Percentiles rank a stretch among this genome's conserved stretches.
Conservation (phyloP, 2,329 filamentous ascomycete species). For the Stagonosporopsis vannaccii region DNA sequence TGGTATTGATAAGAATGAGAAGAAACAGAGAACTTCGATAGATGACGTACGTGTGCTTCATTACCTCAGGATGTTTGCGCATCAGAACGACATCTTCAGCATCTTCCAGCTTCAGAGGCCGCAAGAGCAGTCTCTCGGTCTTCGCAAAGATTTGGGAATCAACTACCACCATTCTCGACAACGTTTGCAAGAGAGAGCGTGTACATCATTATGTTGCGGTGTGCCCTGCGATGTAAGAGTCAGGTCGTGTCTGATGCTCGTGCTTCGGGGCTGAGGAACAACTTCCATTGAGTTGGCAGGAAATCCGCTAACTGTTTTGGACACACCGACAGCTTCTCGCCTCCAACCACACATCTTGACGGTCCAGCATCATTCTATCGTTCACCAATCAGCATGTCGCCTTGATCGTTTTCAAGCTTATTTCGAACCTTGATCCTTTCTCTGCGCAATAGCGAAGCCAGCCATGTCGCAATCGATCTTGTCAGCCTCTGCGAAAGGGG, state of each 20-base stretch:
- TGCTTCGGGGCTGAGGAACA: constrained; percentile 19
- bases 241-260: constrained; percentile 22
- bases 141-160: constrained; percentile 37
- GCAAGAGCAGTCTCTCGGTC: constrained; percentile 64
- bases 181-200: constrained; percentile 2
- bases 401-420: constrained; percentile 20
- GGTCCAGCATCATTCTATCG: constrained; percentile 23
- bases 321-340: constrained; percentile 28
- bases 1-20: constrained; percentile 44
- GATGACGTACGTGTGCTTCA: constrained; percentile 63
- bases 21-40: background rate
- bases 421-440: constrained; percentile 17
- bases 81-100: constrained; percentile 60
- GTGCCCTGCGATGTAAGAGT: constrained; percentile 26
- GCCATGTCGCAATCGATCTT: constrained; percentile 46
- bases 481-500: constrained; percentile 69
- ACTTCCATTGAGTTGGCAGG: constrained; percentile 13
- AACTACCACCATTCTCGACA: constrained; percentile 44
- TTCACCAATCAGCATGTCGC: constrained; percentile 33
- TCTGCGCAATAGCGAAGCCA: constrained; percentile 3
- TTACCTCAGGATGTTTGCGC: constrained; percentile 66
- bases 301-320: constrained; percentile 31
- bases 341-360: constrained; percentile 29
- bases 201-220: constrained; percentile 36
- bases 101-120: constrained; percentile 61